Evolutionary conservation across 768 basidiomycete species (phyloP), one percentile per base, ranked within the genome.

Genomic region (Russula compacta): DNA sequence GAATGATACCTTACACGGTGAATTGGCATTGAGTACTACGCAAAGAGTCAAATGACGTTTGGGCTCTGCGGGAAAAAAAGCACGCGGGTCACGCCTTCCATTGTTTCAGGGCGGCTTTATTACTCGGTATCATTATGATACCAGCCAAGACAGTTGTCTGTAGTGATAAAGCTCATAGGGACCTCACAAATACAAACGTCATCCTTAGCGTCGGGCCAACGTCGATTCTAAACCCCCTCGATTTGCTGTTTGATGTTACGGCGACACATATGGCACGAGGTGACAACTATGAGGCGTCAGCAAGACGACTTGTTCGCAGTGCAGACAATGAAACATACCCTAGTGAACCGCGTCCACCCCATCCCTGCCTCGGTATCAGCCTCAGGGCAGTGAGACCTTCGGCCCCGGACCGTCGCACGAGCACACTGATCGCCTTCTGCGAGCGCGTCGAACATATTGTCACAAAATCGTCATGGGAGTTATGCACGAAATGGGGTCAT

Each of bases 331-430:
- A 46, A 42, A 38, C 59, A 29, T 38, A 91, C 87, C 93, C 93
- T 46, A 97, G 75, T 71, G 87, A 77, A 9, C 93, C 93, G 60
- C 90, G 77, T 10, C 93, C 93, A 63, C 91, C 92, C 93, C 93
- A 97, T 7, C 85, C 85, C 59, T 78, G 81, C 53, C 82, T 73
- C 6, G 92, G 91, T 3, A 76, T 85, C 46, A 93, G 74, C n/a
- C 72, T 78, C 59, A 92, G 67, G 19, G 74, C 75, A 14, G 82
- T 66, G 7, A 67, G 70, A 64, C 80, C 71, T 3, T 71, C 77
- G 6, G 75, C 71, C 46, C 43, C 63, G 7, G 57, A 36, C 35
- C 89, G 82, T 33, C 82, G 72, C 9, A 90, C 78, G 48, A 79
- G 76, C 56, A 93, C 76, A 6, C 72, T 68, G 40, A 93, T 73